Base-by-base conservation (phyloP, 352 stramenopile genomes). In the Phytopythium montanum region DNA sequence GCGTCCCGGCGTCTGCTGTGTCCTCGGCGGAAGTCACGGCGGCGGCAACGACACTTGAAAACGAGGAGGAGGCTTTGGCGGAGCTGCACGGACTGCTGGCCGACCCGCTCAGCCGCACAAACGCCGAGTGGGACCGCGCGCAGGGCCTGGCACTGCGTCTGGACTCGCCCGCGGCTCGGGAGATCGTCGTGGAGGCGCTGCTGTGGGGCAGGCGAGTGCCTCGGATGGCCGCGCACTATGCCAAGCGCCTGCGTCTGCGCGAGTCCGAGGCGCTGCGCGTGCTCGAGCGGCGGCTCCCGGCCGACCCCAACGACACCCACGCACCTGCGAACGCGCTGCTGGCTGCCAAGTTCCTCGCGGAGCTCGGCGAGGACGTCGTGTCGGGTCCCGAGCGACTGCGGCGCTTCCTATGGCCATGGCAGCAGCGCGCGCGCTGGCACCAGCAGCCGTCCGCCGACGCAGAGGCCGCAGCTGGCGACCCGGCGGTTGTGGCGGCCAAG, bases 211-310 rank as follows among this genome's bases (percentile, higher is more conserved):
- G 69, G 18, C 34, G 72, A 33, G 71, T 66, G n/a, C 72, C 74
- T 5, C 70, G 70, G 39, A 81, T 81, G 5, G 83, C 81, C 3
- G 83, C 73, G 21, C 83, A 92, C 56, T 92, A 92, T 68, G 73
- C 77, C 25, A 76, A 80, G 57, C 81, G 83, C 1, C 64, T 92
- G 29, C 54, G 62, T 41, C 16, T 88, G 41, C 34, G 42, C 7
- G 48, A 61, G 2, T 29, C 66, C 33, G 75, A 81, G 33, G 50
- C 85, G 5, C 19, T 90, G 57, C 41, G 14, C 19, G 50, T 60
- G 2, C 53, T 70, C 16, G 39, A 21, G 13, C 21, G 42, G 7
- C 9, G 23, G 4, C 21, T 25, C 3, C 23, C 45, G 23, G 21
- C 23, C 10, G 12, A 12, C n/a, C 0, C 23, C 13, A 25, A 8